Percentiles rank a stretch among this genome's conserved stretches.
Evolutionary conservation across 257 asterid genomes (phyloP).

Genomic region (Petunia axillaris): DNA sequence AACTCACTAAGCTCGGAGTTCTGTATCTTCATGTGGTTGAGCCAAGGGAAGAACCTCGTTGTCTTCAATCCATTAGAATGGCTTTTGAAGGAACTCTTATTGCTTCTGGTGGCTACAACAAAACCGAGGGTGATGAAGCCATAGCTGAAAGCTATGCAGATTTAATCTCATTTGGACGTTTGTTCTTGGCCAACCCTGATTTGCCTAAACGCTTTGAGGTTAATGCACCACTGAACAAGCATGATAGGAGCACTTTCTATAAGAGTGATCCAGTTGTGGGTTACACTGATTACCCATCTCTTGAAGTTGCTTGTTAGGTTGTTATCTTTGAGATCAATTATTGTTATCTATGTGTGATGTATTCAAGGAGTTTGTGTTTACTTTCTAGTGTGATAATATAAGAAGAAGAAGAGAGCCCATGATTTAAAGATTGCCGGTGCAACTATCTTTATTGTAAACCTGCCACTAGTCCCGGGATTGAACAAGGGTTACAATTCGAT

Average conservation of each 20-base stretch:
- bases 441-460: too few species aligned
- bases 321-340: neutral
- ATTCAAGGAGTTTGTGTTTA: too few species aligned
- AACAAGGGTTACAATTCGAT: too few species aligned
- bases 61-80: constrained; percentile 29
- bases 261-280: constrained; percentile 66
- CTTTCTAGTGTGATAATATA: too few species aligned
- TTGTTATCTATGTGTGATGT: too few species aligned
- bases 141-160: constrained; percentile 49
- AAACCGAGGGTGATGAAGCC: constrained; percentile 50
- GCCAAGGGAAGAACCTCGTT: constrained; percentile 37
- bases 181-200: constrained; percentile 74
- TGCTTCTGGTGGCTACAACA: constrained; percentile 58
- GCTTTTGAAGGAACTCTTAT: constrained; percentile 63
- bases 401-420: too few species aligned
- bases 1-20: constrained; percentile 38
- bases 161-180: constrained; percentile 63
- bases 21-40: constrained; percentile 53
- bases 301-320: constrained; percentile 22
- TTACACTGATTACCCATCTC: constrained; percentile 76
- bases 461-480: too few species aligned
- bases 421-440: too few species aligned
- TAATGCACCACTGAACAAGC: constrained; percentile 54
- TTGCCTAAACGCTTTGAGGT: constrained; percentile 51
- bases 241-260: constrained; percentile 60